phyloP scores from a whole-genome alignment of 371 early-diverging fungal genomes.

The Dinochytrium kinnereticum region DNA sequence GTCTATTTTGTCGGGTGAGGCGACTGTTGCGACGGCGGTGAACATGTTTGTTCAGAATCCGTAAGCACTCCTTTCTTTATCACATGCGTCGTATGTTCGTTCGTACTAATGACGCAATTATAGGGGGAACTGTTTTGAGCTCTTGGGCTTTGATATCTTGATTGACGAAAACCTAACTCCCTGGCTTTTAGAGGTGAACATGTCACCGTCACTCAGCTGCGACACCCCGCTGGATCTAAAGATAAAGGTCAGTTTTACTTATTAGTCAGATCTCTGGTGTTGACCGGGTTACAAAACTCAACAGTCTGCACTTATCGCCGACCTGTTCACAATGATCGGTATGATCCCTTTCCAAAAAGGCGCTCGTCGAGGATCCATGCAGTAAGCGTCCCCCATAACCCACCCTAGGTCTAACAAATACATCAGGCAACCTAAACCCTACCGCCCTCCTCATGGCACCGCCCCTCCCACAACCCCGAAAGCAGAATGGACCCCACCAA shows the following conservation, averaged over 20 bases:
- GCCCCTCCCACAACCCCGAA: constrained; percentile 12
- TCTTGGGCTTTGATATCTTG: constrained; percentile 36
- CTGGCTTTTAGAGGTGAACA: constrained; percentile 36
- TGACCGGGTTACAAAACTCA: background rate
- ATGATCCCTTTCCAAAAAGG: constrained; percentile 30
- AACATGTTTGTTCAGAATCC: constrained; percentile 29
- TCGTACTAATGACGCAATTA: background rate
- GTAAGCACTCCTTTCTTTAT: constrained; percentile 7
- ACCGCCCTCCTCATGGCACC: constrained; percentile 22
- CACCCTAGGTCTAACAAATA: background rate
- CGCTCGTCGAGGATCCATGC: background rate
- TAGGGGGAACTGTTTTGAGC: constrained; percentile 36
- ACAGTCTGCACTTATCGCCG: constrained; percentile 21
- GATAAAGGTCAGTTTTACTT: constrained; percentile 27
- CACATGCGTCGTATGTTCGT: background rate
- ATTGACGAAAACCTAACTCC: constrained; percentile 30
- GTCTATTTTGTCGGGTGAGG: constrained; percentile 25
- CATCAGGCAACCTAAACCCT: constrained; percentile 23
- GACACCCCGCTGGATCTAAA: constrained; percentile 33
- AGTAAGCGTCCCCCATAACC: background rate
- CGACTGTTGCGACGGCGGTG: constrained; percentile 22
- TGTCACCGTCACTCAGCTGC: constrained; percentile 38
- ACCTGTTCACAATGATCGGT: constrained; percentile 26
- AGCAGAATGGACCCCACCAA: constrained; percentile 25
- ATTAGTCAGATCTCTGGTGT: background rate